Evolutionary conservation across 2,329 filamentous ascomycete species (phyloP), one percentile per base, ranked within the genome.

Genomic region (Colletotrichum liriopes): DNA sequence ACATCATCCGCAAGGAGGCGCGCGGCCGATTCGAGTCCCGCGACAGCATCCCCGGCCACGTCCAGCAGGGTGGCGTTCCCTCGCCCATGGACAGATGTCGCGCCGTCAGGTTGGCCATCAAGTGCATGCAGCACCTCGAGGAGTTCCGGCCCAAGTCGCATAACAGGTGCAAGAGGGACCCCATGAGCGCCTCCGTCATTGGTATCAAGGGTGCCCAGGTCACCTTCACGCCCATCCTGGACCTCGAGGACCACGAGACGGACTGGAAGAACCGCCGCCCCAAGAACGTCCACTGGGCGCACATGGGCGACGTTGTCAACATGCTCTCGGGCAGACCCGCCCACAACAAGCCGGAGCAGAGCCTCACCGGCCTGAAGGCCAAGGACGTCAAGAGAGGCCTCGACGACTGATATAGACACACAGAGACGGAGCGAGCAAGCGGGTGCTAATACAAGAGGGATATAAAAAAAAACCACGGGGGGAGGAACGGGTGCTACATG

Each of bases 41-140:
- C 73, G 93, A 96, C 80, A 95, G 94, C 76, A 96, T 97, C 62
- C 95, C 95, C 0, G 95, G 95, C 18, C 95, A 98, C 84, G 95
- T 97, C 75, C 95, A 98, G 83, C 96, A 98, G 84, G 95, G 95
- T 77, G 95, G 94, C 70, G 94, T 94, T 54, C 96, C 96, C 0
- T 97, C 94, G 3, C 92, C 96, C 8, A 98, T 99, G 95, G 96
- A 99, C 83, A 93, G 96, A 67, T 95, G 96, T 78, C 92, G 96
- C 58, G 96, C 96, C 2, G 93, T 98, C 32, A 90, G 96, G 62
- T 92, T 99, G 78, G 94, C 95, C 12, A 96, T 98, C 83, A 96
- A 95, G 84, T 97, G 94, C 81, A 93, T 98, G 80, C 92, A 98
- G 85, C 95, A 98, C 80, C 86, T 99, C 5, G 96, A 99, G 84